Evolutionary conservation across 2,329 filamentous ascomycete genomes (phyloP).

Genomic region (Pseudocercospora musae): DNA sequence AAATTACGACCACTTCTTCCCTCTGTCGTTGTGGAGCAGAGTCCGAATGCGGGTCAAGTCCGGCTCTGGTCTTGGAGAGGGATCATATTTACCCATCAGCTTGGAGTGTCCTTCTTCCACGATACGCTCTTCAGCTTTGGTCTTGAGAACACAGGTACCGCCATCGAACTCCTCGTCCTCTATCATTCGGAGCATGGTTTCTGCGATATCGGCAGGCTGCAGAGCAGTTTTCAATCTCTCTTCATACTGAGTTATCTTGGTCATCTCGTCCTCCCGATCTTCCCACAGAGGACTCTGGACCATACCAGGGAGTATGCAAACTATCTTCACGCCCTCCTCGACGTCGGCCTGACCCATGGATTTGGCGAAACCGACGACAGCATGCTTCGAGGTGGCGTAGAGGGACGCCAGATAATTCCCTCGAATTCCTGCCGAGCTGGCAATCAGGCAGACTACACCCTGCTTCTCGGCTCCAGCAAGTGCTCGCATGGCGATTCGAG

Average conservation of each 20-base stretch:
- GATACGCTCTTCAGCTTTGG: conserved; percentile 17
- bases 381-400: conserved; percentile 42
- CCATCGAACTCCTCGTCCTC: conserved; percentile 22
- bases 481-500: conserved; percentile 22
- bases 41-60: conserved; percentile 20
- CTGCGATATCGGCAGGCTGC: conserved; percentile 22
- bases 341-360: conserved; percentile 46
- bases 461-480: conserved; percentile 24
- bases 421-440: conserved; percentile 18
- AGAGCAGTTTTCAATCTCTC: conserved; percentile 17
- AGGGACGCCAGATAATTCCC: conserved; percentile 22
- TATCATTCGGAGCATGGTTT: conserved; percentile 23
- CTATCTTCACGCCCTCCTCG: conserved; percentile 40
- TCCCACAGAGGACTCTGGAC: conserved; percentile 30
- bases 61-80: conserved; percentile 21
- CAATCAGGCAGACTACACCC: conserved; percentile 20
- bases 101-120: conserved; percentile 20
- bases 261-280: conserved; percentile 35
- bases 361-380: conserved; percentile 43
- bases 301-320: conserved; percentile 35
- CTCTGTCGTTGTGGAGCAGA: conserved; percentile 17
- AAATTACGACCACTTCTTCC: conserved; percentile 19
- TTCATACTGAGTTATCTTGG: conserved; percentile 15
- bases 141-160: conserved; percentile 24
- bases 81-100: conserved; percentile 19